Evolutionary conservation across 1,284 basidiomycete genomes (phyloP).

Genomic region (Stygiomarasmius scandens): DNA sequence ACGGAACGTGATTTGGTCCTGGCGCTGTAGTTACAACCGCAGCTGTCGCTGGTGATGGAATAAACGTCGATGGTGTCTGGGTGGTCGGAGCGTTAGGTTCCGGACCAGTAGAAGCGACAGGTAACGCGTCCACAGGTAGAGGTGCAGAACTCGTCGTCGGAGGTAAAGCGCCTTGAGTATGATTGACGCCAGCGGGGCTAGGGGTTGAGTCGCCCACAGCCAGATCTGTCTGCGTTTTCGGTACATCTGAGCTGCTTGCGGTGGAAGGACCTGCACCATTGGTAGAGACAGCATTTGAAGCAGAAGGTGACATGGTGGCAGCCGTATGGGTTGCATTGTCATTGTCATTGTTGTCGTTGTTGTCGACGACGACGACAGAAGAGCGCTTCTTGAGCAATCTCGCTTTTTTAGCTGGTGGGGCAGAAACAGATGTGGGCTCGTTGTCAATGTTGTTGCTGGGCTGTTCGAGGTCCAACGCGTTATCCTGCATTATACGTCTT

Average conservation of each 20-base stretch:
- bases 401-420: background rate
- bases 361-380: background rate
- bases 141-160: background rate
- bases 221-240: too few relatives aligned
- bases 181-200: background rate
- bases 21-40: background rate
- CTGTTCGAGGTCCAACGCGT: background rate
- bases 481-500: slow-evolving; percentile 7
- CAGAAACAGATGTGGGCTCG: background rate
- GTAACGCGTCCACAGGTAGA: too few relatives aligned
- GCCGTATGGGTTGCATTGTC: background rate
- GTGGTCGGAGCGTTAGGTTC: too few relatives aligned
- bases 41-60: too few relatives aligned
- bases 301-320: too few relatives aligned
- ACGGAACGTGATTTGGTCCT: background rate
- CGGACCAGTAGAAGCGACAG: too few relatives aligned
- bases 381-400: slow-evolving; percentile 1
- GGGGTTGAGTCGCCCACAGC: background rate
- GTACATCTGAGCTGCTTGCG: too few relatives aligned
- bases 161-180: too few relatives aligned
- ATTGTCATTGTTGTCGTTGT: too few relatives aligned
- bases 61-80: background rate
- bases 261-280: too few relatives aligned
- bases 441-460: background rate
- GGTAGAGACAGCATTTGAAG: too few relatives aligned